Base-by-base conservation (phyloP, 2,329 filamentous ascomycete genomes). In the Paramyrothecium sp. region DNA sequence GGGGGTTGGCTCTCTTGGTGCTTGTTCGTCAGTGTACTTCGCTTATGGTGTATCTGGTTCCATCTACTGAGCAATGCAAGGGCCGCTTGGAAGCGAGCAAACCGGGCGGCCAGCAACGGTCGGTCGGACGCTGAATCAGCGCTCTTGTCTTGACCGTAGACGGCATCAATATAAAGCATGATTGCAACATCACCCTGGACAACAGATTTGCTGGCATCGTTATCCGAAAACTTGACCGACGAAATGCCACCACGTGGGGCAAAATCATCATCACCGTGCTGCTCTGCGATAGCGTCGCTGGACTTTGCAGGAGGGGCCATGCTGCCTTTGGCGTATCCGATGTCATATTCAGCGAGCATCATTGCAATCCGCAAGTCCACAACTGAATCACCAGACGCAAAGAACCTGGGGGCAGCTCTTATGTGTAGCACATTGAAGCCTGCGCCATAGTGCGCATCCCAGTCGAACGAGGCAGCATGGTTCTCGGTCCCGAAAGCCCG, bases 401-500 rank as follows among this genome's bases (percentile, higher is more conserved):
- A 86, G 51, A 87, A 71, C 17, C 83, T 72, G 23, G 82, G 77
- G 22, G 80, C 74, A 34, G 67, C 72, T 58, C 75, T 79, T 66
- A 88, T 82, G 66, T 95, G 88, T 57, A 95, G 73, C 7, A 97
- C 91, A 67, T 99, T 90, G 61, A 92, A 97, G 0, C 95, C 95
- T 1, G 68, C 64, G 0, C 92, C 93, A 67, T 99, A 99, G 22
- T 82, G 74, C 0, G 75, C 75, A 4, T 87, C 78, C 94, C 94
- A 97, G 64, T 89, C 81, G 61, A 95, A 92, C 3, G 85, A 78
- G 0, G 78, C 80, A 4, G 82, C 77, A 56, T 91, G 88, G 67
- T 99, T 99, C 77, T 99, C 95, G 17, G 80, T 81, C 1, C 92
- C 90, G 73, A 99, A 98, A 0, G 90, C 91, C 55, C 78, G 80